phyloP scores from a whole-genome alignment of 73 alveolate species.

The Diophrys appendiculata region DNA sequence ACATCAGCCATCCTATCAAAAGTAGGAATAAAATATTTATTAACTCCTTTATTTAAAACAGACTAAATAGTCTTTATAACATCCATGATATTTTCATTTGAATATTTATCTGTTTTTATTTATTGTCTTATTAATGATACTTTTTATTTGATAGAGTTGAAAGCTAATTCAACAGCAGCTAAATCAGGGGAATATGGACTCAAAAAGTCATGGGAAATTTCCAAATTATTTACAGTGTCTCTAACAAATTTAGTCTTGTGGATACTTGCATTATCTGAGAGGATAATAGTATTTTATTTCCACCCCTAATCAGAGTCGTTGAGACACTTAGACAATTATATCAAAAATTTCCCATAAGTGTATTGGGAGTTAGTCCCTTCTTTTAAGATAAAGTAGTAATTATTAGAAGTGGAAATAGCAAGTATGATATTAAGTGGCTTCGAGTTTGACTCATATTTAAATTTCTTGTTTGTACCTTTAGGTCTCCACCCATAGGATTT shows the following conservation, averaged over 20 bases:
- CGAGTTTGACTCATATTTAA: neutral
- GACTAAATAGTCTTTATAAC: no score
- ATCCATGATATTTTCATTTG: no score
- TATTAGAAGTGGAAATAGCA: neutral
- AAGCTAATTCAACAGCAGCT: neutral
- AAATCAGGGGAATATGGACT: neutral
- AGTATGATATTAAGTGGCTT: neutral
- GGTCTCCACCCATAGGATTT: neutral
- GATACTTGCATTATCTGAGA: neutral
- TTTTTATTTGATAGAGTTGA: no score
- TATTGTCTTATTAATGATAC: neutral
- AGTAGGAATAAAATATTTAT: no score
- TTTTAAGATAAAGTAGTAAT: neutral
- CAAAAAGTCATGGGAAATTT: neutral
- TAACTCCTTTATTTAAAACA: no score
- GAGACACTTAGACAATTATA: no score
- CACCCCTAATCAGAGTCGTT: neutral
- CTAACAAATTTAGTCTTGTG: neutral
- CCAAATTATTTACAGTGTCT: neutral
- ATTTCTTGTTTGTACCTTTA: neutral
- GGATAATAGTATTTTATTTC: neutral
- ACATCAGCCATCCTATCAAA: no score
- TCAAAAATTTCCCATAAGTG: neutral
- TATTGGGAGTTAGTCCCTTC: neutral
- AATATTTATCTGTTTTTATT: no score